These are phyloP conservation scores for Pythium periplocum DNA, from an alignment of 352 stramenopile genomes.

Conservation along the genomic window DNA sequence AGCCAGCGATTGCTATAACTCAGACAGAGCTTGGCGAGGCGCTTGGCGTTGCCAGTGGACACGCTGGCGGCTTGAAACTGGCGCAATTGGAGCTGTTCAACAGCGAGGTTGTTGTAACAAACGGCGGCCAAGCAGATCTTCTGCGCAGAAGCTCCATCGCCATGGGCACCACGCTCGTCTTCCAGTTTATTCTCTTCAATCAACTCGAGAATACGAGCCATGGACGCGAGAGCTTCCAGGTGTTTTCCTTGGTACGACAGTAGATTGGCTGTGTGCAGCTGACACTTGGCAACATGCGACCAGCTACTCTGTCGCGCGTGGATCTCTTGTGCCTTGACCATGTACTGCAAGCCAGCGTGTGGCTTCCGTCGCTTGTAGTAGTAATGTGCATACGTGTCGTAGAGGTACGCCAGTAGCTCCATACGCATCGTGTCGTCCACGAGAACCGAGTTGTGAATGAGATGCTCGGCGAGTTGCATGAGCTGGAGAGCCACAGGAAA, in stretches of 20 bases:
- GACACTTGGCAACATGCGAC: slow-evolving; percentile 87
- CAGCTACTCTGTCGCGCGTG: slow-evolving; percentile 70
- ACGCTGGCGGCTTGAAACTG: slow-evolving; percentile 73
- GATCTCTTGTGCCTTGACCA: slow-evolving; percentile 80
- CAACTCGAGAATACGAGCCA: slow-evolving; percentile 84
- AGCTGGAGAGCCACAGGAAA: slow-evolving; percentile 76
- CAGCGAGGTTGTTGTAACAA: slow-evolving; percentile 91
- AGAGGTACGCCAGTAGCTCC: slow-evolving; percentile 78
- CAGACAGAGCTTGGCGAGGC: slow-evolving; percentile 86
- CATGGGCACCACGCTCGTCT: slow-evolving; percentile 15
- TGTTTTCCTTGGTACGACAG: slow-evolving; percentile 78
- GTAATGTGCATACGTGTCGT: slow-evolving; percentile 88
- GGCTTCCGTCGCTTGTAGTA: slow-evolving; percentile 85
- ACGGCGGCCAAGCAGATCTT: slow-evolving; percentile 88
- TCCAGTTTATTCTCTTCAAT: slow-evolving; percentile 88
- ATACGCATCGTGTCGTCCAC: slow-evolving; percentile 37
- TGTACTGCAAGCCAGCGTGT: slow-evolving; percentile 79
- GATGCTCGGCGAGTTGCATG: slow-evolving; percentile 71
- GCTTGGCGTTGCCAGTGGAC: slow-evolving; percentile 80
- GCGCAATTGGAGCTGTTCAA: slow-evolving; percentile 86
- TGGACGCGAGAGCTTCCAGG: slow-evolving; percentile 64
- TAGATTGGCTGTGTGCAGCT: slow-evolving; percentile 77
- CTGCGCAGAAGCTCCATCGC: slow-evolving; percentile 60
- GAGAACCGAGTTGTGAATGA: slow-evolving; percentile 77
- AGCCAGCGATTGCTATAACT: slow-evolving; percentile 91